Percentiles rank a stretch among this genome's conserved stretches.
phyloP scores from a whole-genome alignment of 495 filamentous ascomycete genomes.

The Darksidea phi region DNA sequence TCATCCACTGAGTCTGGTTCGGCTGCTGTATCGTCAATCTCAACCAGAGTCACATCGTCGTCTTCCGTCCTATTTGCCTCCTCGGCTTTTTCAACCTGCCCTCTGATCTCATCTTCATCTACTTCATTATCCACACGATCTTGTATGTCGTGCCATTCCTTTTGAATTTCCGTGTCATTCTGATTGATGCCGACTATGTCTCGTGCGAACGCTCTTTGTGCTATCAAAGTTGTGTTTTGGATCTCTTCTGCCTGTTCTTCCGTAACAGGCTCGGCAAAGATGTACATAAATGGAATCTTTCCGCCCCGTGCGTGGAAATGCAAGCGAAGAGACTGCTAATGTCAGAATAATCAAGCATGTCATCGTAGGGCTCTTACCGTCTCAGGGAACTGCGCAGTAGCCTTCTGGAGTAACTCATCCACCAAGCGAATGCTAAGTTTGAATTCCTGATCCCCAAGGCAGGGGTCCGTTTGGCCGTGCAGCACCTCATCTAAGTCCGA shows the following conservation, averaged over 20 bases:
- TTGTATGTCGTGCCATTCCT: slow-evolving; percentile 33
- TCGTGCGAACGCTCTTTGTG: slow-evolving; percentile 67
- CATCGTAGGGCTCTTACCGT: slow-evolving; percentile 41
- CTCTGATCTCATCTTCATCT: slow-evolving; percentile 51
- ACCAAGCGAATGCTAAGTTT: slow-evolving; percentile 72
- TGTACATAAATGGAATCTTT: slow-evolving; percentile 70
- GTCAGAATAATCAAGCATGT: slow-evolving; percentile 32
- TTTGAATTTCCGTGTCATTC: slow-evolving; percentile 21
- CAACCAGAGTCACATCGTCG: slow-evolving; percentile 11
- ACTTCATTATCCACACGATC: slow-evolving; percentile 37
- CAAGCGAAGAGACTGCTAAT: slow-evolving; percentile 65
- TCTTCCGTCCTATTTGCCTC: slow-evolving; percentile 15
- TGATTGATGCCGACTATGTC: slow-evolving; percentile 54
- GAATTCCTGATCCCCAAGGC: slow-evolving; percentile 85
- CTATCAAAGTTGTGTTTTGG: slow-evolving; percentile 61
- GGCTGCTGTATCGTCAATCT: background rate
- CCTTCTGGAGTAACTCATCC: slow-evolving; percentile 73
- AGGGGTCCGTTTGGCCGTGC: slow-evolving; percentile 65
- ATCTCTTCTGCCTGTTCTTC: slow-evolving; percentile 68
- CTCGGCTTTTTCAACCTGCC: slow-evolving; percentile 15
- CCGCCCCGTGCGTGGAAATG: slow-evolving; percentile 77
- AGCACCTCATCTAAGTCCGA: slow-evolving; percentile 82
- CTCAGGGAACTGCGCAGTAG: slow-evolving; percentile 67
- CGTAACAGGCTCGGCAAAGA: slow-evolving; percentile 82
- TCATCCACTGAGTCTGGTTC: slow-evolving; percentile 22